Base-by-base conservation (phyloP, 1,139 yeast genomes). In the Magnusiomyces suaveolens region DNA sequence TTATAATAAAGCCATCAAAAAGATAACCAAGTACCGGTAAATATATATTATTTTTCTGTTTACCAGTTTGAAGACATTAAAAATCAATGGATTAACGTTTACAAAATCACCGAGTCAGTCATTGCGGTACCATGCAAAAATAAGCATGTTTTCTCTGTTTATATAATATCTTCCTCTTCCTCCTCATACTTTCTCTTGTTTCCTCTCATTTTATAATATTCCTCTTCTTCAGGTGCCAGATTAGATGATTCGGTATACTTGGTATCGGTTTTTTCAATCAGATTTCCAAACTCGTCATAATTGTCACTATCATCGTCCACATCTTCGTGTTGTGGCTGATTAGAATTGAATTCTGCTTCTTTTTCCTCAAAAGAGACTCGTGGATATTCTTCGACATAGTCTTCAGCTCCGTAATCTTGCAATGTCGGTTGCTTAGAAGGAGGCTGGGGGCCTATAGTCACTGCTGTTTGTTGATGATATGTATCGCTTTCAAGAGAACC, bases 181-280 rank as follows among this genome's bases (percentile, higher is more conserved):
- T 36, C 43, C 47, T 51, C 53, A 50, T 21, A 25, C 10, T 29
- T n/a, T n/a, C 33, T 25, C n/a, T 38, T 24, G 26, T 21, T 36
- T 32, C 23, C 36, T 18, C 39, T 38, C 25, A 23, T 23, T 20
- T 3, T 23, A 12, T 12, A 6, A 3, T n/a, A 32, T 12, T 50
- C 56, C 52, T 52, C 51, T 46, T 43, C 14, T 24, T 50, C 55
- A 50, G 33, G 47, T 50, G 55, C 57, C 6, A 46, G 16, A 43
- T 33, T 25, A 6, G 33, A 14, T 24, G 36, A 29, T 29, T 29
- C 36, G 12, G 2, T 24, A 46, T 48, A 48, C 46, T 39, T 23
- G 39, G 20, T 4, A 18, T 38, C 14, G 44, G 32, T 26, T 44
- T 48, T 32, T 2, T n/a, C 32, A 18, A 41, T 29, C 12, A 38